These are phyloP conservation scores for Cadophora luteo-olivacea DNA, from an alignment of 2,329 filamentous ascomycete genomes.

Conservation along the genomic window DNA sequence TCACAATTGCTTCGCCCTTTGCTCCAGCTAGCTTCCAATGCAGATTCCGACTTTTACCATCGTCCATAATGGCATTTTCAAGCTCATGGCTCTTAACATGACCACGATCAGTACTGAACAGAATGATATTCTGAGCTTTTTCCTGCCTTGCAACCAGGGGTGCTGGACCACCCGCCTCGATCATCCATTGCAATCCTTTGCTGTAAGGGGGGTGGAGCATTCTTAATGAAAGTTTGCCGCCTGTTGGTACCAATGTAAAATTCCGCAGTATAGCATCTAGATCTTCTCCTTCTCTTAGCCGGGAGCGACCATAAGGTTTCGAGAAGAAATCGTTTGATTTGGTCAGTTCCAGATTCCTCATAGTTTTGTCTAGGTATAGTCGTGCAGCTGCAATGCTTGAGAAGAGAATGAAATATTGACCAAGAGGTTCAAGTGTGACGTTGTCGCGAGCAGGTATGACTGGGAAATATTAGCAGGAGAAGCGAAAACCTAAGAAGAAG, in stretches of 20 bases:
- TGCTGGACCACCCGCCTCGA: conserved; percentile 46
- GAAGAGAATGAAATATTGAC: conserved; percentile 75
- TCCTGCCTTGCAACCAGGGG: conserved; percentile 30
- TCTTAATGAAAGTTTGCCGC: conserved; percentile 44
- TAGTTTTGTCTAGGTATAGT: conserved; percentile 64
- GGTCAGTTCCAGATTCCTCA: conserved; percentile 52
- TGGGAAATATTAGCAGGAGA: conserved; percentile 25
- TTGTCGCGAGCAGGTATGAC: conserved; percentile 68
- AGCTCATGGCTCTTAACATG: conserved; percentile 32
- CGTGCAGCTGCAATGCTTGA: conserved; percentile 61
- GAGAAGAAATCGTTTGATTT: conserved; percentile 44
- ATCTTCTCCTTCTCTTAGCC: conserved; percentile 52
- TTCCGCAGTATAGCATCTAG: conserved; percentile 51
- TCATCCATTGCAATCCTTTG: conserved; percentile 43
- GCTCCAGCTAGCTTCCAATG: conserved; percentile 42
- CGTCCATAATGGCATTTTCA: conserved; percentile 33
- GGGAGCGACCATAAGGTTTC: conserved; percentile 49
- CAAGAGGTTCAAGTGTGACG: conserved; percentile 65
- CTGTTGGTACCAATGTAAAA: conserved; percentile 58
- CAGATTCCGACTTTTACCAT: conserved; percentile 43
- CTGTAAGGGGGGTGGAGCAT: conserved; percentile 46
- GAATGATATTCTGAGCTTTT: conserved; percentile 39
- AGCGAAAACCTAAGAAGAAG: background rate
- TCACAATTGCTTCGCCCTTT: conserved; percentile 28
- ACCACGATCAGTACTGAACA: conserved; percentile 40